Evolutionary conservation across 352 stramenopile species (phyloP), one percentile per base, ranked within the genome.

Genomic region (Phytophthora sansomeana): DNA sequence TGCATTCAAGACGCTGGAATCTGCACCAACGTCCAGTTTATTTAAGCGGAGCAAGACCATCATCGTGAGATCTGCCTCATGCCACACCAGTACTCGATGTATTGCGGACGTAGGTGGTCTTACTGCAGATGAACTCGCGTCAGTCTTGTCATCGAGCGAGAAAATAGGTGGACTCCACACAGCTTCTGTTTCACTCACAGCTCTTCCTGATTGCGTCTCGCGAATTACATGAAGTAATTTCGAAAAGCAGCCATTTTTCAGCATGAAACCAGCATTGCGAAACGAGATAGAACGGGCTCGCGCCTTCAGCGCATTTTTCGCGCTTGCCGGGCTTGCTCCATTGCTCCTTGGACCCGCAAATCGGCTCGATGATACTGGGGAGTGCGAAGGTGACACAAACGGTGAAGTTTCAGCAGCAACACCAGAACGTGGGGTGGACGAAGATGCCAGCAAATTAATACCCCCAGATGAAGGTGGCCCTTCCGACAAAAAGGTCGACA

Each of bases 41-140:
- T 64, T 43, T 0, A 50, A 26, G 43, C 55, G 66, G 7, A 80
- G 47, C 6, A 87, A 64, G 14, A 86, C 30, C 1, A 90, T 28
- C 38, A 90, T 63, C 13, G 81, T 81, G 5, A 89, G 58, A 50
- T 88, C 76, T 36, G 62, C 67, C 48, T 90, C 77, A 52, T 90
- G 79, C 68, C 77, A 90, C 24, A 89, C 43, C 7, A 77, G 63
- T 42, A 74, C 61, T 69, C 66, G 52, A 57, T 69, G 50, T 13
- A 35, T 74, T 36, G 59, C 43, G 46, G 30, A 3, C 19, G 44
- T 47, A 26, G 10, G 8, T 43, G 14, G 16, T 9, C 6, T 47
- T 47, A 19, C 9, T 47, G 17, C 6, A 16, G 19, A 17, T n/a
- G 19, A 14, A 28, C 17, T 26, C 8, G 26, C 41, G 13, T 19